Conservation (phyloP, 2,329 filamentous ascomycete genomes). For the Epichloe glyceriae region DNA sequence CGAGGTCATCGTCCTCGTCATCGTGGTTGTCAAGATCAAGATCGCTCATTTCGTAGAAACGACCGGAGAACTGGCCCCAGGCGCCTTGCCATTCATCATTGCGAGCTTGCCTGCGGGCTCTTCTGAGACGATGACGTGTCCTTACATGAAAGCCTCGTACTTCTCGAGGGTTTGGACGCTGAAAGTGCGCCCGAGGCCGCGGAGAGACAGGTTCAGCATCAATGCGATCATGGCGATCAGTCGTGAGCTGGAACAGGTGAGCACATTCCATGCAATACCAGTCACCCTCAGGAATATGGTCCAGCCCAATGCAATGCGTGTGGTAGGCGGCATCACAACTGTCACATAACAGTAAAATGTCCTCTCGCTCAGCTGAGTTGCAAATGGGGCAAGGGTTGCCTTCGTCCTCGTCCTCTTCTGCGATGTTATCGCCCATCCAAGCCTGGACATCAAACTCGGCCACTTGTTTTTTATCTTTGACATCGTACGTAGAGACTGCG, state of each 20-base stretch:
- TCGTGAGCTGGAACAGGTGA: constrained; percentile 29
- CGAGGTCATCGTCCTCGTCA: constrained; percentile 59
- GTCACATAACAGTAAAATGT: constrained; percentile 80
- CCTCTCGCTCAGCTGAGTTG: constrained; percentile 66
- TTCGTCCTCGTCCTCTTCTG: constrained; percentile 52
- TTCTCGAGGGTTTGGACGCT: constrained; percentile 20
- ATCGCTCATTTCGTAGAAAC: constrained; percentile 44
- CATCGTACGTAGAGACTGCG: constrained; percentile 44
- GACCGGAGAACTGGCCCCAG: constrained; percentile 53
- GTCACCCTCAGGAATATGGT: constrained; percentile 58
- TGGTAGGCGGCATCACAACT: constrained; percentile 84
- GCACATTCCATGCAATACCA: constrained; percentile 90
- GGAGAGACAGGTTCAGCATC: constrained; percentile 23
- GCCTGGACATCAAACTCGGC: constrained; percentile 74
- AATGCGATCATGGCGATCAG: constrained; percentile 17
- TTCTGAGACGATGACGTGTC: constrained; percentile 44
- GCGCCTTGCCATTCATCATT: constrained; percentile 81
- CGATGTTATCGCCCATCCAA: constrained; percentile 58
- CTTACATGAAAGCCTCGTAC: constrained; percentile 29
- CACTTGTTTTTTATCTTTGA: constrained; percentile 77
- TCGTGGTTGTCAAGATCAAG: constrained; percentile 28
- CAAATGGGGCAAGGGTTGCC: constrained; percentile 73
- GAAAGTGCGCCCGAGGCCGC: constrained; percentile 14
- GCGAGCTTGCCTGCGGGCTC: constrained; percentile 49
- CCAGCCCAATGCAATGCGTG: constrained; percentile 78